Conservation (phyloP, 1,284 basidiomycete species). For the Singerocomus inundabilis region DNA sequence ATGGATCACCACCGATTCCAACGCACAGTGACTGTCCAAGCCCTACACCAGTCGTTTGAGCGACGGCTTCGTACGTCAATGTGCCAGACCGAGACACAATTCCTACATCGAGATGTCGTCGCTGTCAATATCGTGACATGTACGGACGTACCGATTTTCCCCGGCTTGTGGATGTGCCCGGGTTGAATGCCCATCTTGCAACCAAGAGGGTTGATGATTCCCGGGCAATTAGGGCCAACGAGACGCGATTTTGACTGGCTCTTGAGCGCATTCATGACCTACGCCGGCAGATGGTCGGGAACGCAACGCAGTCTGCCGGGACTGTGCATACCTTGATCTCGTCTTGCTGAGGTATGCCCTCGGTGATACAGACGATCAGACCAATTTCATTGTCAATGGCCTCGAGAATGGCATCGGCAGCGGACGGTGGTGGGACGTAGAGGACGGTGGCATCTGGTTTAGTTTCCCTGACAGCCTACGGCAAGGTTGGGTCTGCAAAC, state of each 20-base stretch:
- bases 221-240: constrained; percentile 97
- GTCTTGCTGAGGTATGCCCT: constrained; percentile 95
- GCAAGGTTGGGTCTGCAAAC: constrained; percentile 4
- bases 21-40: constrained; percentile 97
- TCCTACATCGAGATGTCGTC: constrained; percentile 45
- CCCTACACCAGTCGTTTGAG: constrained; percentile 93
- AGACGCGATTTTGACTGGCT: constrained; percentile 94
- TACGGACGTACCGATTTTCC: constrained; percentile 74
- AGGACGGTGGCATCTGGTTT: constrained; percentile 91
- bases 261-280: constrained; percentile 93
- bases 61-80: constrained; percentile 89
- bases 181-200: constrained; percentile 99
- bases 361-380: constrained; percentile 95
- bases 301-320: background rate
- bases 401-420: constrained; percentile 95
- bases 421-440: constrained; percentile 92
- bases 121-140: background rate
- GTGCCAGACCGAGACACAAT: constrained; percentile 98
- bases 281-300: constrained; percentile 10
- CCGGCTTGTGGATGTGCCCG: constrained; percentile 94
- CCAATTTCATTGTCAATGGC: constrained; percentile 97
- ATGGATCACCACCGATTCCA: constrained; percentile 98
- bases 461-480: constrained; percentile 78
- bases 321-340: constrained; percentile 74
- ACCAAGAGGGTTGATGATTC: constrained; percentile 94